A percentile compares a stretch with the other conserved stretches of the same genome.
These are phyloP conservation scores for Ulota crispa DNA, from an alignment of 225 moss, liverwort and hornwort species.

Conservation along the genomic window DNA sequence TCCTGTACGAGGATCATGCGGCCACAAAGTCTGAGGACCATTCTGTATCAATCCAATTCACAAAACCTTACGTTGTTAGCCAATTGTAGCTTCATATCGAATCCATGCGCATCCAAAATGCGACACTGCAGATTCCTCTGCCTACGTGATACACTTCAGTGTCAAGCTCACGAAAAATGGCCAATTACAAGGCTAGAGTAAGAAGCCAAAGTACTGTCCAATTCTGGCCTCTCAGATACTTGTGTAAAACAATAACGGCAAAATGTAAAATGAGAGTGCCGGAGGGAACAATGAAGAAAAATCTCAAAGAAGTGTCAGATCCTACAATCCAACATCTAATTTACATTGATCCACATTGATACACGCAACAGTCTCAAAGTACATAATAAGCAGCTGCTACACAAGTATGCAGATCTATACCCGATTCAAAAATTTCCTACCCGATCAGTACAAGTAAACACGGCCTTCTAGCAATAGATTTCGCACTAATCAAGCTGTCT, in stretches of 20 bases:
- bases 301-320: too few relatives aligned
- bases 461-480: too few relatives aligned
- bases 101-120: slow-evolving; percentile 6
- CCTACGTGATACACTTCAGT: neutral
- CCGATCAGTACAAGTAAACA: too few relatives aligned
- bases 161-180: slow-evolving; percentile 9
- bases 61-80: slow-evolving; percentile 12
- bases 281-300: neutral
- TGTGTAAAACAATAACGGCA: neutral
- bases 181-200: slow-evolving; percentile 7
- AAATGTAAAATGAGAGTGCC: neutral
- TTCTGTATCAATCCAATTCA: slow-evolving; percentile 56
- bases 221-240: neutral
- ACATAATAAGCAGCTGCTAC: neutral
- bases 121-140: neutral
- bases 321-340: neutral
- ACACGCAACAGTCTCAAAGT: slow-evolving; percentile 10
- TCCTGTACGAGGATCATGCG: slow-evolving; percentile 89
- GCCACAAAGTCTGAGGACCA: slow-evolving; percentile 88
- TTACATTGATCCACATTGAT: neutral
- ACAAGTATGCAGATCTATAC: neutral
- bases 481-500: too few relatives aligned
- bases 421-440: too few relatives aligned
- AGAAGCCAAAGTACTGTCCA: neutral
- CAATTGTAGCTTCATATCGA: slow-evolving; percentile 3